These are phyloP conservation scores for Botrytis tulipae DNA, from an alignment of 2,329 filamentous ascomycete species.

Conservation along the genomic window DNA sequence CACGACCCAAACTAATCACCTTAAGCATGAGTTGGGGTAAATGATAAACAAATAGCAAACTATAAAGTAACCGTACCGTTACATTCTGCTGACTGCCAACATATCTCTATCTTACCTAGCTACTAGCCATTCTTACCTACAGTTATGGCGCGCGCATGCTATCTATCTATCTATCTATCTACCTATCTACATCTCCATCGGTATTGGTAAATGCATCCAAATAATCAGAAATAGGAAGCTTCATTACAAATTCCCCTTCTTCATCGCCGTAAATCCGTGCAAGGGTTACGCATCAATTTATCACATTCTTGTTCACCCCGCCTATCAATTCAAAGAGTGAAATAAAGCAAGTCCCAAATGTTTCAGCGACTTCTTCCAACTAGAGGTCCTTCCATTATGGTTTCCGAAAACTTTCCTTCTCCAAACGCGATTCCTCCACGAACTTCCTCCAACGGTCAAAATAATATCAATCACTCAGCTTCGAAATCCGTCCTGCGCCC, in stretches of 20 bases:
- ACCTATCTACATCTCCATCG: background rate
- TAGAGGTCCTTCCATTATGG: conserved; percentile 26
- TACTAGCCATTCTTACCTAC: background rate
- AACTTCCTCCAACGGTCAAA: conserved; percentile 63
- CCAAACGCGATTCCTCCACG: conserved; percentile 70
- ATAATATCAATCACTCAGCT: conserved; percentile 32
- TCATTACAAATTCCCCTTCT: background rate
- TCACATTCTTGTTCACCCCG: background rate
- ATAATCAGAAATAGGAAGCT: background rate
- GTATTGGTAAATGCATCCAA: background rate
- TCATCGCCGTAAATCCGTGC: background rate
- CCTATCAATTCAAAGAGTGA: background rate
- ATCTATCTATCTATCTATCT: no score
- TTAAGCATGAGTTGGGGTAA: background rate
- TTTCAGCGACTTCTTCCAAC: conserved; percentile 14
- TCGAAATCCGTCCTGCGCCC: conserved; percentile 47
- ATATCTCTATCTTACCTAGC: background rate
- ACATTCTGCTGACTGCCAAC: background rate
- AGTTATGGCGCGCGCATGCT: background rate
- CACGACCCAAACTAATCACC: background rate
- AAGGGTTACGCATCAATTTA: conserved; percentile 3
- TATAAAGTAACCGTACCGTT: background rate
- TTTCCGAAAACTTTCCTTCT: conserved; percentile 40
- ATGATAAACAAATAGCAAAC: background rate
- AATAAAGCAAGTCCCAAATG: conserved; percentile 2